Conservation (phyloP, 805 yeast genomes). For the Candida michaelii region DNA sequence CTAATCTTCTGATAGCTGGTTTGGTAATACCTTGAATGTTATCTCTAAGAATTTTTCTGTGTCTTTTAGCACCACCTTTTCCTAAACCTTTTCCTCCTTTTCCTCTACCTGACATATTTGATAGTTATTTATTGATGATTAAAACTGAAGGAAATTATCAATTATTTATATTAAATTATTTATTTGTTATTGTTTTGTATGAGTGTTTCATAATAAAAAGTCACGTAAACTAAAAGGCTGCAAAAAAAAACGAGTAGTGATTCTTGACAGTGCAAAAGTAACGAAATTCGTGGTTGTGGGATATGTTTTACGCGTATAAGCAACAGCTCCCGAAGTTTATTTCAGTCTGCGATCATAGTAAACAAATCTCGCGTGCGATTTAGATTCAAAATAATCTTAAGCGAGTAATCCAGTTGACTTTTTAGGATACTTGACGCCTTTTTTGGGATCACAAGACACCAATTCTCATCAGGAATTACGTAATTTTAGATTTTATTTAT, state of each 20-base stretch:
- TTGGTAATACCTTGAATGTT: conserved; percentile 99
- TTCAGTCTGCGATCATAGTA: neutral
- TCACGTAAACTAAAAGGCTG: conserved; percentile 5
- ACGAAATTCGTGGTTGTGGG: neutral
- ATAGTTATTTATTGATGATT: conserved; percentile 19
- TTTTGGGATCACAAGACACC: neutral
- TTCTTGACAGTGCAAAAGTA: no score
- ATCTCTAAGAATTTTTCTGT: conserved; percentile 98
- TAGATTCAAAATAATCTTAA: neutral
- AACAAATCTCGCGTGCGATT: conserved; percentile 2
- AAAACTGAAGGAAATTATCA: neutral
- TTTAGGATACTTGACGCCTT: neutral
- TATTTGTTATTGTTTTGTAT: neutral
- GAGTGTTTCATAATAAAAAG: neutral
- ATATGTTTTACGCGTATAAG: neutral
- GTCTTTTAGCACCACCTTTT: conserved; percentile 99
- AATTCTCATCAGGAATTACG: neutral
- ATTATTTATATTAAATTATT: conserved; percentile 2
- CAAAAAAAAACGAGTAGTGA: neutral
- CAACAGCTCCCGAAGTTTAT: neutral
- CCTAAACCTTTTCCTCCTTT: conserved; percentile 99
- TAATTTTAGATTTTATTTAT: neutral
- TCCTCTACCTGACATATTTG: conserved; percentile 94
- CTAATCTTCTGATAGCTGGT: conserved; percentile 99
- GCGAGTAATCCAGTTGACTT: neutral